These are phyloP conservation scores for Eucalyptus sp. DNA, from an alignment of 345 rosid genomes.

Conservation along the genomic window DNA sequence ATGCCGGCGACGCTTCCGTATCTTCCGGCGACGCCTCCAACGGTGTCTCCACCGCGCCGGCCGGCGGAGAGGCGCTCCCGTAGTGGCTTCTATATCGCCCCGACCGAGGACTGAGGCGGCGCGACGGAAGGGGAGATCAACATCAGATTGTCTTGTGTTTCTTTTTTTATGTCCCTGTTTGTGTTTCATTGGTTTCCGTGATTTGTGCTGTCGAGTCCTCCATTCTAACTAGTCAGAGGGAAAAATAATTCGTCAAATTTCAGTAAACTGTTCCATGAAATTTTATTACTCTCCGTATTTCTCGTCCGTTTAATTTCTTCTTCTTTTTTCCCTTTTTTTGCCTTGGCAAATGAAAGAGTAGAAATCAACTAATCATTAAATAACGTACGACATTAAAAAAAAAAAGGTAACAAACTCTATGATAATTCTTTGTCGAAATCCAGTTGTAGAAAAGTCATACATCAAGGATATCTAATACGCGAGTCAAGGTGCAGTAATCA, in stretches of 20 bases:
- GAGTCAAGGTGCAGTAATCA: accelerated
- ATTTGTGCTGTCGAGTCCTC: neutral
- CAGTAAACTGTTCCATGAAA: neutral
- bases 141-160: neutral
- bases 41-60: neutral
- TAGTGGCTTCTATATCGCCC: neutral
- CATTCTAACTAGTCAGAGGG: neutral
- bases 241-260: neutral
- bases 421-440: neutral
- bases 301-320: neutral
- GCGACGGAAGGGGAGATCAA: neutral
- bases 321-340: neutral
- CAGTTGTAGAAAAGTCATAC: accelerated
- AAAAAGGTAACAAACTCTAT: accelerated
- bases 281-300: neutral
- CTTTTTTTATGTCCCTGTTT: neutral
- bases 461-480: neutral
- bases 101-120: neutral
- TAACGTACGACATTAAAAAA: neutral
- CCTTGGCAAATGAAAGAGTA: neutral
- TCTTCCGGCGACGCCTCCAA: neutral
- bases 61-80: neutral
- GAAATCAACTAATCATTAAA: neutral
- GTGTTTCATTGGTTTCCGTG: neutral
- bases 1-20: neutral